Evolutionary conservation across 1,284 basidiomycete genomes (phyloP).

Genomic region (Heliocybe sulcata): DNA sequence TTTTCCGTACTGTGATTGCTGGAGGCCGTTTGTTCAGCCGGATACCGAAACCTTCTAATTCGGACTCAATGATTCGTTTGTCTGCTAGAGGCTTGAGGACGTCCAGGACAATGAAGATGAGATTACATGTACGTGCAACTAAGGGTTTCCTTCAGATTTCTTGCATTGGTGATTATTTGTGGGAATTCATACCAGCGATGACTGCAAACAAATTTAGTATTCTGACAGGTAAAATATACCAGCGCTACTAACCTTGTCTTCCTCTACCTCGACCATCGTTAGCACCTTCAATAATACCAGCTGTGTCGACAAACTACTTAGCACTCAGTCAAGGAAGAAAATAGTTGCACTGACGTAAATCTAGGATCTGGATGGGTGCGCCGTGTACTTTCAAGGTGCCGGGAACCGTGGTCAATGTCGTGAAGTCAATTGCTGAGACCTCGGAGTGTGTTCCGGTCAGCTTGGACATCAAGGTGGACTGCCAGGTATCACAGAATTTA

Average conservation of each 20-base stretch:
- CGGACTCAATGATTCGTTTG: conserved; percentile 86
- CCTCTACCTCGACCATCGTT: conserved; percentile 98
- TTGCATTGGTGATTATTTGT: background rate
- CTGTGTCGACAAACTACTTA: conserved; percentile 27
- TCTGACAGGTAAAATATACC: too few relatives aligned
- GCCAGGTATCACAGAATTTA: too few relatives aligned
- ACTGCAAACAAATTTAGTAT: too few relatives aligned
- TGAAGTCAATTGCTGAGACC: conserved; percentile 98
- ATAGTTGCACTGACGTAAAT: conserved; percentile 57
- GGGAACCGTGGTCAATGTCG: conserved; percentile 88
- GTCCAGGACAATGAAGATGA: conserved; percentile 98
- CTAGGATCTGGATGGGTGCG: conserved; percentile 86
- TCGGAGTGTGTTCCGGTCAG: conserved; percentile 97
- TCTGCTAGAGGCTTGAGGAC: conserved; percentile 96
- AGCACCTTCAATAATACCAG: conserved; percentile 98
- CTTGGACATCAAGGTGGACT: conserved; percentile 98
- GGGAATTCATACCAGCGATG: conserved; percentile 63
- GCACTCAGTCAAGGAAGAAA: conserved; percentile 7
- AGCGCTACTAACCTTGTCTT: conserved; percentile 83
- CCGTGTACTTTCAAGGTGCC: conserved; percentile 93
- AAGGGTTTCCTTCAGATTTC: conserved; percentile 9
- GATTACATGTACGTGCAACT: conserved; percentile 96
- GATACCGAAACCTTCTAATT: conserved; percentile 96
- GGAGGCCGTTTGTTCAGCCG: conserved; percentile 95
- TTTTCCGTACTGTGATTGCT: conserved; percentile 82